These are phyloP conservation scores for Aureobasidium vineae DNA, from an alignment of 2,329 filamentous ascomycete genomes.

Conservation along the genomic window DNA sequence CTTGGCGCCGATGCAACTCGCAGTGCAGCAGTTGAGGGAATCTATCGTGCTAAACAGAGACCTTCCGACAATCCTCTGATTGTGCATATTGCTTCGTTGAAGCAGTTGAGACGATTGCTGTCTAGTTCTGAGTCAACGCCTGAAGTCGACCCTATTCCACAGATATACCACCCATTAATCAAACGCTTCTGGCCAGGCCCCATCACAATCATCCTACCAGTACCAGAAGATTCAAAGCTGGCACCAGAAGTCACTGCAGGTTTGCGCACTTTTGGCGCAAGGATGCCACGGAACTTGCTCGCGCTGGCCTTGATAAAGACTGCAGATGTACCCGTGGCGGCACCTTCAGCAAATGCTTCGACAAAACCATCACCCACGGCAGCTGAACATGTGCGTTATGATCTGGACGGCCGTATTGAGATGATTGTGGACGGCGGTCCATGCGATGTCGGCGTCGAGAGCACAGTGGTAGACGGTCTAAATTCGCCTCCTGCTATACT, in stretches of 20 bases:
- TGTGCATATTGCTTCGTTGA: slow-evolving; percentile 79
- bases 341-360: slow-evolving; percentile 90
- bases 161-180: slow-evolving; percentile 75
- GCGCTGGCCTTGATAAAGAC: slow-evolving; percentile 83
- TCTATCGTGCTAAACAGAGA: slow-evolving; percentile 85
- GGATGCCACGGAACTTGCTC: slow-evolving; percentile 84
- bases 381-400: slow-evolving; percentile 83
- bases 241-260: slow-evolving; percentile 92
- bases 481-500: slow-evolving; percentile 77
- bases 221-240: slow-evolving; percentile 66
- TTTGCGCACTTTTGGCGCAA: slow-evolving; percentile 78
- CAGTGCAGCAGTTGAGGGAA: slow-evolving; percentile 79
- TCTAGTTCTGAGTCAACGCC: slow-evolving; percentile 34
- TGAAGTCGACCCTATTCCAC: slow-evolving; percentile 57
- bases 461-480: slow-evolving; percentile 91
- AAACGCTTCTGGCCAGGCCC: slow-evolving; percentile 90
- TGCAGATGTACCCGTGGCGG: slow-evolving; percentile 75
- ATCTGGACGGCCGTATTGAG: slow-evolving; percentile 77
- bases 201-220: slow-evolving; percentile 82
- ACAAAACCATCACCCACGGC: slow-evolving; percentile 90
- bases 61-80: slow-evolving; percentile 96
- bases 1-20: slow-evolving; percentile 94
- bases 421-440: slow-evolving; percentile 85
- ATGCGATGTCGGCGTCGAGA: slow-evolving; percentile 89
- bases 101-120: slow-evolving; percentile 68